Evolutionary conservation across 495 filamentous ascomycete genomes (phyloP), one percentile per base, ranked within the genome.

Genomic region (Podospora conica): DNA sequence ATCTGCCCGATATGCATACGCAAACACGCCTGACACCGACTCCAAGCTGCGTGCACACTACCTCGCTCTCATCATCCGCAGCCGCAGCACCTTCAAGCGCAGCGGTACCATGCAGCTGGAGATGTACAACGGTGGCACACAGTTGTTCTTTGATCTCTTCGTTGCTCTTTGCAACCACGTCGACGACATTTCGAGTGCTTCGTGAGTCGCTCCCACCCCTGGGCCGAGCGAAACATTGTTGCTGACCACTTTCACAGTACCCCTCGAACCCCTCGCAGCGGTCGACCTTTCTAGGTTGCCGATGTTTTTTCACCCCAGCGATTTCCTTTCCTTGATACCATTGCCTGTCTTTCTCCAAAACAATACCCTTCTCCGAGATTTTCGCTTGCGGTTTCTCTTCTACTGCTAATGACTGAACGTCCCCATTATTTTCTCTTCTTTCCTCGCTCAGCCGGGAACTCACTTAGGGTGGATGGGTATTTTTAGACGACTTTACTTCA

Each of bases 61-160:
- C 71, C 87, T 97, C 24, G 92, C 92, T 25, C 83, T 97, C 74
- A 96, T 97, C 76, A 93, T 97, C 69, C 84, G 92, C 68, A 88
- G 87, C 71, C 83, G 91, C 66, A 82, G 82, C 67, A 96, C 91
- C 4, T 97, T 97, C 81, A 97, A 95, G 83, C 81, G 90, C 48
- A 96, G 91, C 77, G 92, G 92, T 67, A 96, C 92, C n/a, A 96
- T 96, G 92, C 92, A 96, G 78, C 85, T 89, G 71, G 92, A 96
- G 81, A 96, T 96, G 92, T 89, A 91, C 75, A 83, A 83, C 69
- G 92, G 92, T 22, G 91, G 91, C 66, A 78, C 80, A 4, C 88
- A 88, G 72, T 78, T 96, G 72, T 96, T 96, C 80, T 96, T 96
- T 77, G 92, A 96, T 77, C 79, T 96, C 65, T 96, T 96, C 77